A percentile compares a stretch with the other conserved stretches of the same genome.
phyloP scores from a whole-genome alignment of 495 filamentous ascomycete species.

The Margaritispora aquatica region DNA sequence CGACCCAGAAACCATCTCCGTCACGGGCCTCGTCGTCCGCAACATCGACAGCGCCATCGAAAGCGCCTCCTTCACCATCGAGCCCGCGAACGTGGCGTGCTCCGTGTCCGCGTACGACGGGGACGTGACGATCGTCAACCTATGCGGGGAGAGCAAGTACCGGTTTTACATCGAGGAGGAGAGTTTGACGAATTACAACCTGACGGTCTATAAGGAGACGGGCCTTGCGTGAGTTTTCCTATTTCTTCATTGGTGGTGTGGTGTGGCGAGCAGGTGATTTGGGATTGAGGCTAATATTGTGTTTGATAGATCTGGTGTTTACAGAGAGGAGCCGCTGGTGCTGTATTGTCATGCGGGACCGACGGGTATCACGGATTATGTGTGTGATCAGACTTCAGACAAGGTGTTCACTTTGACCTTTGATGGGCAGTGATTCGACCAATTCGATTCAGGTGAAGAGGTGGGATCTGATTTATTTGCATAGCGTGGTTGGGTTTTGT shows the following conservation, averaged over 20 bases:
- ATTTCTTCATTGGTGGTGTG: not conserved
- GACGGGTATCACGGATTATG: not conserved
- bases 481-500: not conserved
- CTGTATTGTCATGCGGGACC: not conserved
- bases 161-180: not conserved
- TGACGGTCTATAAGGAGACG: constrained; percentile 3
- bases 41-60: not conserved
- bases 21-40: not conserved
- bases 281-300: not conserved
- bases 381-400: not conserved
- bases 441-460: no score
- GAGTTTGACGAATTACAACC: not conserved
- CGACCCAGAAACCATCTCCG: not conserved
- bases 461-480: not conserved
- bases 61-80: not conserved
- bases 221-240: constrained; percentile 5
- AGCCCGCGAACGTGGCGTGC: constrained; percentile 2
- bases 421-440: not conserved
- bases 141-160: not conserved
- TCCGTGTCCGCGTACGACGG: not conserved
- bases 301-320: not conserved
- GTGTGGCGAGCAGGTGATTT: no score
- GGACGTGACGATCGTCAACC: not conserved
- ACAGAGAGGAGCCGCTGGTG: not conserved
- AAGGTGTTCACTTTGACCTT: not conserved